Percentiles rank a stretch among this genome's conserved stretches.
Evolutionary conservation across 108 stramenopile genomes (phyloP).

Genomic region (Skeletonema grethae): DNA sequence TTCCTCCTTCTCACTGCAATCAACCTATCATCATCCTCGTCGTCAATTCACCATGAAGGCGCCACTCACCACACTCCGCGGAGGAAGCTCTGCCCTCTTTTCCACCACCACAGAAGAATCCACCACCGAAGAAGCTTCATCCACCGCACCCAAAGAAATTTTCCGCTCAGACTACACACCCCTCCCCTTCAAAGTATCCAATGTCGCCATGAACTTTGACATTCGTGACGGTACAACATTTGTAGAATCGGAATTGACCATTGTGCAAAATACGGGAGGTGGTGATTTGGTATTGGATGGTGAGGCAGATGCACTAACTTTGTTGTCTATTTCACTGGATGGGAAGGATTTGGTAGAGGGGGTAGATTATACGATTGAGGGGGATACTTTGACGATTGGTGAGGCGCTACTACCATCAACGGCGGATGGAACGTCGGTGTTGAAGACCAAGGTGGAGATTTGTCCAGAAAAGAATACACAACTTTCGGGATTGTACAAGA

Average conservation of each 20-base stretch:
- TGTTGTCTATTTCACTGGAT: constrained; percentile 52
- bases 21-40: background rate
- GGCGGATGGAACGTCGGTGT: constrained; percentile 19
- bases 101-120: background rate
- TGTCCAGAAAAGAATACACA: constrained; percentile 92
- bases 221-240: constrained; percentile 73
- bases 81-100: background rate
- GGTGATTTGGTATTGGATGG: constrained; percentile 85
- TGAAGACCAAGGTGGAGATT: constrained; percentile 73
- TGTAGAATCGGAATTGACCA: constrained; percentile 40
- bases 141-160: constrained; percentile 56
- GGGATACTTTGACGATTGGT: constrained; percentile 55
- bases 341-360: constrained; percentile 54
- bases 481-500: constrained; percentile 91
- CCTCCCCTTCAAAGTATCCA: constrained; percentile 54
- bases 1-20: background rate
- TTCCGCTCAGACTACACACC: constrained; percentile 75
- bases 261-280: constrained; percentile 9
- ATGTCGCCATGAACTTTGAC: constrained; percentile 73
- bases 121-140: background rate
- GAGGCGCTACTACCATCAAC: background rate
- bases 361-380: constrained; percentile 55
- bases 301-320: constrained; percentile 64
- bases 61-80: background rate
- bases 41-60: background rate